Conservation (phyloP, 306 rosid genomes). For the Ziziphus jujuba region DNA sequence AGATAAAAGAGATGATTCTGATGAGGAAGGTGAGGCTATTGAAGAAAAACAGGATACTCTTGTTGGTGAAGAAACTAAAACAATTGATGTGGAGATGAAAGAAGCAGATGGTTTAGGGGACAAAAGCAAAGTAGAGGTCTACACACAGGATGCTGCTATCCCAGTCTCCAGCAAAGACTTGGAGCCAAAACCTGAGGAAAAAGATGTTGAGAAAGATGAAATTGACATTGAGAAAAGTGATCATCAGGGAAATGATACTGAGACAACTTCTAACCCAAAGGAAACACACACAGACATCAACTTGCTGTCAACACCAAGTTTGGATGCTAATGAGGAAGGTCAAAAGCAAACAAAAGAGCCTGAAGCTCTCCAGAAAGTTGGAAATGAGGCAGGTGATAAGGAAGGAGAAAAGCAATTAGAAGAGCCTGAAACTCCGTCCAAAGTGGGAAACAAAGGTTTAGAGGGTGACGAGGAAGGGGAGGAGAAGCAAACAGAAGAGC, state of each 20-base stretch:
- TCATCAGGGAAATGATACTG: neutral
- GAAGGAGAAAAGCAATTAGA: no score
- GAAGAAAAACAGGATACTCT: constrained; percentile 6
- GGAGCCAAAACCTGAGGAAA: neutral
- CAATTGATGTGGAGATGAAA: constrained; percentile 17
- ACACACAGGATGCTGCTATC: neutral
- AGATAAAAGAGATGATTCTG: neutral
- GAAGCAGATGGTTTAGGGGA: constrained; percentile 6
- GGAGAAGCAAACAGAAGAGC: neutral
- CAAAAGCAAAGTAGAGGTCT: neutral
- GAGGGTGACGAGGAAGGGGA: no score
- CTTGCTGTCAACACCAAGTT: neutral
- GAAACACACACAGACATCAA: neutral
- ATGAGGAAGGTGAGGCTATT: neutral
- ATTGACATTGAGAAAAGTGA: neutral
- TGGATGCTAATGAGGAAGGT: constrained; percentile 5
- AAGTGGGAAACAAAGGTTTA: no score
- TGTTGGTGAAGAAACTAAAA: constrained; percentile 12
- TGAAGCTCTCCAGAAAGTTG: neutral
- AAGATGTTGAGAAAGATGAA: constrained; percentile 5
- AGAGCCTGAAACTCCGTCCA: no score
- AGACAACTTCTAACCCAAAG: constrained; percentile 1
- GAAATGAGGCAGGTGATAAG: neutral
- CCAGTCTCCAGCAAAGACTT: neutral
- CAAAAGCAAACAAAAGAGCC: neutral